Percentiles rank a stretch among this genome's conserved stretches.
Evolutionary conservation across 768 basidiomycete species (phyloP).

Genomic region (Kwoniella sp.): DNA sequence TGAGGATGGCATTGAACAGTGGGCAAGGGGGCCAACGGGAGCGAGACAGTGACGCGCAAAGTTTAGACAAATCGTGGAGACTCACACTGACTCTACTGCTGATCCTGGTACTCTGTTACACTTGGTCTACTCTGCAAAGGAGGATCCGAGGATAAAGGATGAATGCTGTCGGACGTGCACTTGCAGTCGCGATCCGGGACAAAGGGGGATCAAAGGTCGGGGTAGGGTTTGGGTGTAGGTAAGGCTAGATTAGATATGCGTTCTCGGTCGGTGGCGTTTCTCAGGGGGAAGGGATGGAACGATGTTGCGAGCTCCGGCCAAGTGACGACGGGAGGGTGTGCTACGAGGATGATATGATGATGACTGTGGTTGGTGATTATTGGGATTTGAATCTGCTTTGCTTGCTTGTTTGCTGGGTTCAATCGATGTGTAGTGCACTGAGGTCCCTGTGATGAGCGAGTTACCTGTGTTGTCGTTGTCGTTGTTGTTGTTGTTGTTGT

Average conservation of each 20-base stretch:
- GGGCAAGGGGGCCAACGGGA: background rate
- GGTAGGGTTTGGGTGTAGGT: background rate
- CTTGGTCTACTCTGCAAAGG: background rate
- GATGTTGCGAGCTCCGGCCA: background rate
- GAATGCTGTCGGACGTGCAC: background rate
- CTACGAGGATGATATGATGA: no score
- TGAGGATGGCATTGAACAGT: no score
- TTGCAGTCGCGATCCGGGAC: background rate
- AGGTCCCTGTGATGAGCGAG: no score
- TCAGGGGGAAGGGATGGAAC: background rate
- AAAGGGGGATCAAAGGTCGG: constrained; percentile 1
- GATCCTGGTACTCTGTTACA: background rate
- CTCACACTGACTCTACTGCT: background rate
- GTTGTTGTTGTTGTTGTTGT: background rate
- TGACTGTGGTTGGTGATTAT: no score
- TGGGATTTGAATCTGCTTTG: background rate
- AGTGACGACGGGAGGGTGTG: no score
- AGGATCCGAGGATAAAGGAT: background rate
- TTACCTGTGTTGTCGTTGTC: background rate
- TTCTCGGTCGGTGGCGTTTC: background rate
- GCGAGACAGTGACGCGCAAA: background rate
- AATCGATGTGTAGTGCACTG: no score
- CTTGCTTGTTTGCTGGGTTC: no score
- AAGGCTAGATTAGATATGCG: background rate
- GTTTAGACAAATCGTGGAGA: background rate